A percentile compares a stretch with the other conserved stretches of the same genome.
phyloP scores from a whole-genome alignment of 2,329 filamentous ascomycete species.

The Botryotinia globosa region DNA sequence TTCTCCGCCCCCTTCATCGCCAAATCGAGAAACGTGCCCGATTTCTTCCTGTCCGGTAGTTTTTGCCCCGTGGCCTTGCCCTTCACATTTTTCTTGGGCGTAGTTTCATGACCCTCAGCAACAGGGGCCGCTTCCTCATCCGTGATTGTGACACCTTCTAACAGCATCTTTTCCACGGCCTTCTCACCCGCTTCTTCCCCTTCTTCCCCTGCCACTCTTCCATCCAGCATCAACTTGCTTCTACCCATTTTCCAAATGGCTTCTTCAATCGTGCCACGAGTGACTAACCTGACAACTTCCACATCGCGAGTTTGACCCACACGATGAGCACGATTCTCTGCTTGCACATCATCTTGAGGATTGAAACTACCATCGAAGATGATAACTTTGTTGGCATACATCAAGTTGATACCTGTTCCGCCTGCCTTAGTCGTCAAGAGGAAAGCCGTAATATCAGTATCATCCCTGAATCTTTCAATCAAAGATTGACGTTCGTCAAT shows the following conservation, averaged over 20 bases:
- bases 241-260: constrained; percentile 87
- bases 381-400: constrained; percentile 93
- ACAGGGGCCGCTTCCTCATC: constrained; percentile 18
- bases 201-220: constrained; percentile 61
- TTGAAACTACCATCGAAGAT: constrained; percentile 98
- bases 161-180: constrained; percentile 34
- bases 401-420: constrained; percentile 95
- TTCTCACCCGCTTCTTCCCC: constrained; percentile 39
- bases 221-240: constrained; percentile 88
- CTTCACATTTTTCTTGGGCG: constrained; percentile 15
- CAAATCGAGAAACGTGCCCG: constrained; percentile 17
- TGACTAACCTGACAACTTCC: constrained; percentile 83
- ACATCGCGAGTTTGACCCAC: constrained; percentile 89
- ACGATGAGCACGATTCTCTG: constrained; percentile 92
- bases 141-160: constrained; percentile 29
- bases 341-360: constrained; percentile 96
- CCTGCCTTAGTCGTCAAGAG: constrained; percentile 90
- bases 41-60: constrained; percentile 14
- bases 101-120: constrained; percentile 16
- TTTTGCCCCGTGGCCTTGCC: constrained; percentile 1
- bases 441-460: constrained; percentile 80
- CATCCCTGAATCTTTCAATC: constrained; percentile 80
- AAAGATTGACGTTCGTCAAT: constrained; percentile 82
- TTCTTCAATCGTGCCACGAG: constrained; percentile 81
- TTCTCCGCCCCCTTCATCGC: constrained; percentile 3